These are phyloP conservation scores for Yamadazyma ubonensis DNA, from an alignment of 805 yeast species.

Conservation along the genomic window DNA sequence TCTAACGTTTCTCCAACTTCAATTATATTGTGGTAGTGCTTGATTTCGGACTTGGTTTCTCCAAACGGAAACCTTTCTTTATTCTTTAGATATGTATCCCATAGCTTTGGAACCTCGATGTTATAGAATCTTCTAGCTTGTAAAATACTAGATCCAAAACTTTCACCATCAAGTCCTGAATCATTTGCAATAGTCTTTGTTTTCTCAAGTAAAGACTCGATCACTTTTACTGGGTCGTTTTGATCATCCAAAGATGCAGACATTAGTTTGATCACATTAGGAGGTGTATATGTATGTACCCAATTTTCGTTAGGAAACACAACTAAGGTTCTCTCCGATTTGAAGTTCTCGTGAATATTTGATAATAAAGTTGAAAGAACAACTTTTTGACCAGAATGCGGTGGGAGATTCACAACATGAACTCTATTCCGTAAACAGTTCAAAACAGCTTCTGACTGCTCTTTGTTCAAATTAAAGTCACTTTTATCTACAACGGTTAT, in stretches of 20 bases:
- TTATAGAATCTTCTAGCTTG: slow-evolving; percentile 4
- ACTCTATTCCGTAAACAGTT: neutral
- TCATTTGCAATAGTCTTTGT: neutral
- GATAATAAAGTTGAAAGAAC: slow-evolving; percentile 2
- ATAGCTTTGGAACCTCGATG: slow-evolving; percentile 2
- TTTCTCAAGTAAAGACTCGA: slow-evolving; percentile 3
- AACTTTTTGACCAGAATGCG: neutral
- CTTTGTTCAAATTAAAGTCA: neutral
- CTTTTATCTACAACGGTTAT: neutral
- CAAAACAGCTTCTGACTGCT: slow-evolving; percentile 1
- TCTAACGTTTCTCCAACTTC: neutral
- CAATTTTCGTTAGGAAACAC: slow-evolving; percentile 11
- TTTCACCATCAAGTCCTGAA: slow-evolving; percentile 1
- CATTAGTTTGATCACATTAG: neutral
- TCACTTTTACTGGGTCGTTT: slow-evolving; percentile 3
- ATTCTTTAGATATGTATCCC: slow-evolving; percentile 2
- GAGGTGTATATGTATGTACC: neutral
- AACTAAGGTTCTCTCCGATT: slow-evolving; percentile 7
- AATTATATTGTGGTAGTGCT: slow-evolving; percentile 1
- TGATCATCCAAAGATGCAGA: neutral
- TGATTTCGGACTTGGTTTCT: neutral
- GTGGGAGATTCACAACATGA: slow-evolving; percentile 1
- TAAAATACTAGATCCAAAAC: neutral
- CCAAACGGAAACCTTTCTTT: slow-evolving; percentile 8
- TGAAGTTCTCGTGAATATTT: slow-evolving; percentile 4